These are phyloP conservation scores for Serendipita sp. DNA, from an alignment of 768 basidiomycete species.

Conservation along the genomic window DNA sequence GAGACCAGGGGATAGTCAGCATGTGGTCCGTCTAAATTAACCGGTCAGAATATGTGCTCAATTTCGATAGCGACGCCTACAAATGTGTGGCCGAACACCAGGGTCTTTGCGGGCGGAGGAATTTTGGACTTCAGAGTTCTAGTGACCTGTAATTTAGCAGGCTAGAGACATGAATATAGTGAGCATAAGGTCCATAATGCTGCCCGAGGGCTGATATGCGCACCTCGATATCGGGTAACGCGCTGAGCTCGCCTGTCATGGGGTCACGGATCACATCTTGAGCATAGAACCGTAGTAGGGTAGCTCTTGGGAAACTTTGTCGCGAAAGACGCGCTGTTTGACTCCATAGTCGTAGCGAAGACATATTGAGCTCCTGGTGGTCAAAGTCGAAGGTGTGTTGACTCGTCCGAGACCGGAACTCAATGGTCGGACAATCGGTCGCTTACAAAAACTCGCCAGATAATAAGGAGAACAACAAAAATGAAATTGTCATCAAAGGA, in stretches of 20 bases:
- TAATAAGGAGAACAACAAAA: neutral
- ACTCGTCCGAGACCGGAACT: neutral
- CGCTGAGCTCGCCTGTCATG: slow-evolving; percentile 36
- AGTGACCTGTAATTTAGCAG: slow-evolving; percentile 34
- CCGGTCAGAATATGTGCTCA: neutral
- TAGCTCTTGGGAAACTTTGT: neutral
- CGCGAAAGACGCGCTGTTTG: slow-evolving; percentile 4
- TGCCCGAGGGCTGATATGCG: slow-evolving; percentile 9
- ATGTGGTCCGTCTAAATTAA: slow-evolving; percentile 57
- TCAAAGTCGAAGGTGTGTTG: neutral
- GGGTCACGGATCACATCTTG: slow-evolving; percentile 20
- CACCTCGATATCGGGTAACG: slow-evolving; percentile 40
- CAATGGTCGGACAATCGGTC: neutral
- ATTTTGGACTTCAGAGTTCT: slow-evolving; percentile 37
- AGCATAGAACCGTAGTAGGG: neutral
- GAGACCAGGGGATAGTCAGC: slow-evolving; percentile 64
- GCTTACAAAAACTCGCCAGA: neutral
- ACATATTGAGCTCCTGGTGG: neutral
- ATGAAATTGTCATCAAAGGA: neutral
- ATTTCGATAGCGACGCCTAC: slow-evolving; percentile 21
- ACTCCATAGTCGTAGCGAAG: neutral
- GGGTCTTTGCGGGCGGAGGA: slow-evolving; percentile 44
- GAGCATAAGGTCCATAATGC: neutral
- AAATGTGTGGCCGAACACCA: slow-evolving; percentile 78
- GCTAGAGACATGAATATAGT: slow-evolving; percentile 21